Evolutionary conservation across 345 rosid species (phyloP).

Genomic region (Dipteronia sinensis): DNA sequence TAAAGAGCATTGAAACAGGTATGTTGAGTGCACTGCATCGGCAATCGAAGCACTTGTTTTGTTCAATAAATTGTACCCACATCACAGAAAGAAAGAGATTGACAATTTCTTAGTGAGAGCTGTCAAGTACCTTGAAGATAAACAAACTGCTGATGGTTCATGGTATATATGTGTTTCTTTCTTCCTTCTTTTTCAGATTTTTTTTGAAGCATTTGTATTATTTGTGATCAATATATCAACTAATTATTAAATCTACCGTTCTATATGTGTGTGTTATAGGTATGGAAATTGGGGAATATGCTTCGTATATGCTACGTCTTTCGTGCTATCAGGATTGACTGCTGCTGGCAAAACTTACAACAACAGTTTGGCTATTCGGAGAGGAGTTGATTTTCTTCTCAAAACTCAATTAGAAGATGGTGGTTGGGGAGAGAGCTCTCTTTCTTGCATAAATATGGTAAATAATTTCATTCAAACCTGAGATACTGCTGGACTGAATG

Average conservation of each 20-base stretch:
- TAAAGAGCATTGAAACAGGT: constrained; percentile 7
- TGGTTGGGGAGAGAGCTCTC: constrained; percentile 4
- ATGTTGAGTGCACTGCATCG: constrained; percentile 57
- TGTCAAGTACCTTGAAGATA: constrained; percentile 33
- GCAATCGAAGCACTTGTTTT: constrained; percentile 44
- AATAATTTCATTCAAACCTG: too few species aligned
- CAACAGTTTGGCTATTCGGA: not conserved
- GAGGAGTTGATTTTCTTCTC: constrained; percentile 1
- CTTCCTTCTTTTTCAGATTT: not conserved
- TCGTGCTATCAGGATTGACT: not conserved
- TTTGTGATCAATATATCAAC: not conserved
- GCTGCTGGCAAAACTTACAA: constrained; percentile 9
- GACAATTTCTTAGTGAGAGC: constrained; percentile 43
- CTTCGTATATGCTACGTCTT: not conserved
- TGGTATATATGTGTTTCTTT: constrained; percentile 34
- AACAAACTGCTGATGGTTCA: constrained; percentile 54
- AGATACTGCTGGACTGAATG: too few species aligned
- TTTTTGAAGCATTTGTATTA: too few species aligned
- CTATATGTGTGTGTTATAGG: not conserved
- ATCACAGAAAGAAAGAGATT: constrained; percentile 44
- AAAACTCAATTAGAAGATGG: not conserved
- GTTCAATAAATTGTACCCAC: constrained; percentile 45
- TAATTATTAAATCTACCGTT: too few species aligned
- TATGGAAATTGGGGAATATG: not conserved
- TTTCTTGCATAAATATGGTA: not conserved